These are phyloP conservation scores for Microglena sp. DNA, from an alignment of 139 green algal species.

Conservation along the genomic window DNA sequence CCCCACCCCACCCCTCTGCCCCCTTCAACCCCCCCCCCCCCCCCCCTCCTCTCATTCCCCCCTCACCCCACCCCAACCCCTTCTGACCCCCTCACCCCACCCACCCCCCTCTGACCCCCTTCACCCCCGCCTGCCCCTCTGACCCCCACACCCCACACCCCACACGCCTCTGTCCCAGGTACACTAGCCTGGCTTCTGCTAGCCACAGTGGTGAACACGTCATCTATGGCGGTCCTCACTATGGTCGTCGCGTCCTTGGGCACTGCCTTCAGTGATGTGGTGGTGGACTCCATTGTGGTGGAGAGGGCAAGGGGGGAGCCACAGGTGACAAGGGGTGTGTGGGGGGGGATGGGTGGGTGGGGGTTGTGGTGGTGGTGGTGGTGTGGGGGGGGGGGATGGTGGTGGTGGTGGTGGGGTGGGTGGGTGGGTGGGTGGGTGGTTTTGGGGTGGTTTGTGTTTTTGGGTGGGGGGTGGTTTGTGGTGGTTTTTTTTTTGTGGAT, in stretches of 20 bases:
- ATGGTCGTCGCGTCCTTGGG: constrained; percentile 5
- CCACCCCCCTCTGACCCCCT: too few relatives aligned
- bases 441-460: not conserved
- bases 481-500: not conserved
- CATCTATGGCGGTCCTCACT: not conserved
- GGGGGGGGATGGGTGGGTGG: not conserved
- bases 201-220: constrained; percentile 16
- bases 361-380: not conserved
- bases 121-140: too few relatives aligned
- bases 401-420: too few relatives aligned
- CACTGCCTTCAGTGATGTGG: constrained; percentile 62
- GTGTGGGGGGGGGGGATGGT: too few relatives aligned
- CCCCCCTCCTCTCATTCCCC: too few relatives aligned
- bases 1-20: too few relatives aligned
- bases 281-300: constrained; percentile 97
- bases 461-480: not conserved
- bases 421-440: not conserved
- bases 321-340: constrained; percentile 6
- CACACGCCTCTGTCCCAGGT: too few relatives aligned
- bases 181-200: constrained; percentile 72
- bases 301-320: constrained; percentile 30
- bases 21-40: too few relatives aligned
- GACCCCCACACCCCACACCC: too few relatives aligned
- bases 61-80: too few relatives aligned
- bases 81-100: too few relatives aligned